Base-by-base conservation (phyloP, 345 rosid genomes). In the Citrus hindsii region DNA sequence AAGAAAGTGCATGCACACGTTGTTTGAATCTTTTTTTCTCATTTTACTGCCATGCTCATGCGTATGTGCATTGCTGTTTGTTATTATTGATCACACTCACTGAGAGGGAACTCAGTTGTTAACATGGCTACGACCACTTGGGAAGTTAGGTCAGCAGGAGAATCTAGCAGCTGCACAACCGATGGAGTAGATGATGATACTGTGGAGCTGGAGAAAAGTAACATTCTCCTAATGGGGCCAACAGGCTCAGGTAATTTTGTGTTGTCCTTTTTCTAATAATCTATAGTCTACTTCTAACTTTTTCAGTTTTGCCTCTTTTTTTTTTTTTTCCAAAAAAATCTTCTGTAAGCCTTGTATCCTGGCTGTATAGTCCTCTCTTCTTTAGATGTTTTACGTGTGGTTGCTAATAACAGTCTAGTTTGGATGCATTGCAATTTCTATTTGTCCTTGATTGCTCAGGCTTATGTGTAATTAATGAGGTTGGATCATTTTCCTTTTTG, bases 181-280 rank as follows among this genome's bases (percentile, higher is more conserved):
- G 89, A 89, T 80, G 74, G 81, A 78, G 73, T 83, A 77, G 94
- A 92, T 73, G 95, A 93, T 78, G 98, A 92, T 75, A 73, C 72
- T 64, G 99, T 97, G 78, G 99, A 97, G 86, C 92, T 97, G 64
- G 99, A 97, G 92, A 97, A 94, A 86, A 94, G 98, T 89, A 97
- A 94, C 84, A 97, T 97, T 88, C 98, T 97, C 73, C 79, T 97
- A 33, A 93, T 94, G 98, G 99, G 99, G 71, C 99, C 98, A 33
- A 97, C 99, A 38, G 98, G 99, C 64, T 97, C 99, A 83, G 99
- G 99, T 97, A 83, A 88, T 79, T 72, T 85, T 18, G 55, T 72
- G 13, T 77, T 22, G 16, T 55, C 79, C 66, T 56, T 56, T 19
- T 25, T 46, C 51, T 53, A 16, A 64, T n/a, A 27, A 22, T 66